Base-by-base conservation (phyloP, 2,329 filamentous ascomycete genomes). In the Colletotrichum costaricense region DNA sequence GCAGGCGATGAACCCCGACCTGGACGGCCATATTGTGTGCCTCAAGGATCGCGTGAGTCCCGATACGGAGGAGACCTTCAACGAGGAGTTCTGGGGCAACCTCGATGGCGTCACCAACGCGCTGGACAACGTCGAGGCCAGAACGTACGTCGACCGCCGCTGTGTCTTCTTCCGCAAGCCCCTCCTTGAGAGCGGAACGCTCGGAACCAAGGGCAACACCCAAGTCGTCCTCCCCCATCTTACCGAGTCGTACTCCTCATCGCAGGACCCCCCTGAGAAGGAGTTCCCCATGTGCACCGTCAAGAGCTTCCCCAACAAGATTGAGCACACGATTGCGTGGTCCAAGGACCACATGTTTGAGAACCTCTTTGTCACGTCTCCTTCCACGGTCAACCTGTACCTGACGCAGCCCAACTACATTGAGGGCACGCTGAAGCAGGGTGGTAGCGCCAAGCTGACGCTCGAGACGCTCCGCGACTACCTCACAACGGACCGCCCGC, bases 231-330 rank as follows among this genome's bases (percentile, higher is more conserved):
- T 99, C 70, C 97, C 97, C 12, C 90, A 91, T 78, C 86, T 98
- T 75, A 98, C 97, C 1, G 97, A 99, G 84, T 98, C 97, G 1
- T 99, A 99, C 86, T 98, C 97, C 1, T 89, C 87, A 4, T 98
- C 97, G 24, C 96, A 98, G 82, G 97, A 99, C 82, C 97, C 97
- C 1, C 97, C 97, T 0, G 97, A 99, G 88, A 95, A 98, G 86
- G 97, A 97, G 1, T 98, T 99, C 89, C 97, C 97, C 0, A 98
- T 98, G 95, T 99, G 97, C 83, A 98, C 97, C 5, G 89, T 99
- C 75, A 92, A 94, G 80, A 98, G 95, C 84, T 99, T 99, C 88
- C 97, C 97, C 72, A 99, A 99, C 88, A 93, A 93, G 79, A 99
- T 99, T 79, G 95, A 99, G 85, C 97, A 99, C 84, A 98, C 97